Conservation (phyloP, 73 alveolate species). For the Effrenium voratum region DNA sequence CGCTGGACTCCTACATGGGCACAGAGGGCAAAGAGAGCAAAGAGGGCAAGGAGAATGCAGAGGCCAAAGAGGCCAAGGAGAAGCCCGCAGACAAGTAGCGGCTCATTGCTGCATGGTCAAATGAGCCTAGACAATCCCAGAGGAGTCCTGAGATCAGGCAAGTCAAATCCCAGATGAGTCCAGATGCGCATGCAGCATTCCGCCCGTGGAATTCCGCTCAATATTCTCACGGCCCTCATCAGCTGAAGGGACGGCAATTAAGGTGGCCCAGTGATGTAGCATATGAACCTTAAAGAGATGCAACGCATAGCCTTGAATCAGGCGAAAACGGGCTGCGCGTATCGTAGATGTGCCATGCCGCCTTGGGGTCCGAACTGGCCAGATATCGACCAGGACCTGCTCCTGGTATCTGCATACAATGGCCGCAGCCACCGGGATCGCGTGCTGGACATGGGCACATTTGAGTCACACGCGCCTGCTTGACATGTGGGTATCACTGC, state of each 20-base stretch:
- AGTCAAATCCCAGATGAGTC: not conserved
- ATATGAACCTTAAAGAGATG: too few relatives aligned
- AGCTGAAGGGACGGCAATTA: not conserved
- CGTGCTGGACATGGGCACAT: slow-evolving; percentile 13
- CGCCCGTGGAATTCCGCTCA: not conserved
- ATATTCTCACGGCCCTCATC: slow-evolving; percentile 31
- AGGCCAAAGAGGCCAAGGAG: slow-evolving; percentile 64
- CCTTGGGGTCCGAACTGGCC: too few relatives aligned
- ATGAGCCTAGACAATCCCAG: not conserved
- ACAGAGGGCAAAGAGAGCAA: not conserved
- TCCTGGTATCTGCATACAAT: slow-evolving; percentile 45
- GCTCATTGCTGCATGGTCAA: too few relatives aligned
- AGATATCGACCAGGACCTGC: slow-evolving; percentile 20
- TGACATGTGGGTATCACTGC: not conserved
- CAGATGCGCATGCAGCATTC: not conserved
- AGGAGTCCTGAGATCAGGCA: not conserved
- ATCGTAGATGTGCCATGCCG: too few relatives aligned
- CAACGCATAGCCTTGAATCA: too few relatives aligned
- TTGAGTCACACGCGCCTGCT: not conserved
- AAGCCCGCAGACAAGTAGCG: slow-evolving; percentile 22
- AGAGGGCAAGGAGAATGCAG: not conserved
- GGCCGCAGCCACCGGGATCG: slow-evolving; percentile 85
- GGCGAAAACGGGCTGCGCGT: too few relatives aligned
- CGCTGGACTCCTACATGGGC: slow-evolving; percentile 85
- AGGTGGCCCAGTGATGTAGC: not conserved